These are phyloP conservation scores for Filosporella fistucella DNA, from an alignment of 495 filamentous ascomycete genomes.

Conservation along the genomic window DNA sequence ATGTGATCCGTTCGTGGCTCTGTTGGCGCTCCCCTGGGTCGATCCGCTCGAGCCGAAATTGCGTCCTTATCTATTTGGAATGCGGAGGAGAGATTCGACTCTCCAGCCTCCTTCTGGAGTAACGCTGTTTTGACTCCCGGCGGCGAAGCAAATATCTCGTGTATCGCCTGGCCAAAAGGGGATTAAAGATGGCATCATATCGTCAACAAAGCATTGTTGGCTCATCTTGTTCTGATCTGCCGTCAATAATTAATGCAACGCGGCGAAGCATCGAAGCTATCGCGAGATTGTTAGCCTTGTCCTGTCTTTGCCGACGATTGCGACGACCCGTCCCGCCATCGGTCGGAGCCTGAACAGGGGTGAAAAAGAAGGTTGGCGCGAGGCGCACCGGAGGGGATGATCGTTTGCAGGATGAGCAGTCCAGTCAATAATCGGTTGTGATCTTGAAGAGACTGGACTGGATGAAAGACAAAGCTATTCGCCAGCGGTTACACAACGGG, in stretches of 20 bases:
- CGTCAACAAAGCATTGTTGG: slow-evolving; percentile 1
- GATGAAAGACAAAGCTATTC: too few relatives aligned
- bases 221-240: slow-evolving; percentile 1
- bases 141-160: slow-evolving; percentile 1
- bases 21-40: background rate
- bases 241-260: background rate
- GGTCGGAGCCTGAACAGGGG: background rate
- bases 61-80: slow-evolving; percentile 2
- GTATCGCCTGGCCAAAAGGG: background rate
- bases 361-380: slow-evolving; percentile 5
- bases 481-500: too few relatives aligned
- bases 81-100: background rate
- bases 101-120: slow-evolving; percentile 4
- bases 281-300: background rate
- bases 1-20: slow-evolving; percentile 1
- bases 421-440: too few relatives aligned
- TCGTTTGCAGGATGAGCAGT: too few relatives aligned
- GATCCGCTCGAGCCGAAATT: slow-evolving; percentile 4
- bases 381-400: background rate
- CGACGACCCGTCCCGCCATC: slow-evolving; percentile 7
- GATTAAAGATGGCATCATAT: background rate
- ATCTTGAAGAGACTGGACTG: too few relatives aligned
- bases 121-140: slow-evolving; percentile 1
- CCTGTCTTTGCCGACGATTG: too few relatives aligned
- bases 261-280: background rate